phyloP scores from a whole-genome alignment of 2,329 filamentous ascomycete genomes.

The Bisporella sp. region DNA sequence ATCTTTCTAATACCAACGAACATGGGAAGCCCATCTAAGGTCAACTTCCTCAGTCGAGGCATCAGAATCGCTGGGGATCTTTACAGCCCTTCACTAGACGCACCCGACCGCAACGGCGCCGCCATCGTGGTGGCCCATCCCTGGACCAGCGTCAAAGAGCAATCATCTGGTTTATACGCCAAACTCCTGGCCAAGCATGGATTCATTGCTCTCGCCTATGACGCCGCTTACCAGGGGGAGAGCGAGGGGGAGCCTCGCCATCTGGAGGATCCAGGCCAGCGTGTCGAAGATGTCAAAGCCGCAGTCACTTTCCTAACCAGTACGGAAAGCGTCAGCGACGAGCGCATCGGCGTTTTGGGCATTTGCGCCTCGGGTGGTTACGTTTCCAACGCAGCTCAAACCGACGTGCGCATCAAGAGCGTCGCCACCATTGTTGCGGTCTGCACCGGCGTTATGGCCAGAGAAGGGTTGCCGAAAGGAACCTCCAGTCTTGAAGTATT shows the following conservation, averaged over 20 bases:
- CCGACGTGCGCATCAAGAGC: conserved; percentile 33
- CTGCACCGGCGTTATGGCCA: conserved; percentile 5
- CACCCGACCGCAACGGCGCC: not conserved
- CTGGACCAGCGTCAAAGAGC: conserved; percentile 29
- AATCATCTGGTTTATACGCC: conserved; percentile 30
- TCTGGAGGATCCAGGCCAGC: conserved; percentile 32
- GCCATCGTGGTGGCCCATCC: not conserved
- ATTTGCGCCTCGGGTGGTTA: conserved; percentile 35
- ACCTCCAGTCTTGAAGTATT: not conserved
- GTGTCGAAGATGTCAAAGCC: conserved; percentile 27
- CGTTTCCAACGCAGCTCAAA: conserved; percentile 27
- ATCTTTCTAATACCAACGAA: too few species aligned
- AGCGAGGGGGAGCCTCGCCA: conserved; percentile 28
- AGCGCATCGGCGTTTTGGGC: conserved; percentile 32
- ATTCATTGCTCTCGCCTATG: conserved; percentile 30
- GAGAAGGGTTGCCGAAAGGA: not conserved
- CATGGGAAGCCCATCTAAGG: too few species aligned
- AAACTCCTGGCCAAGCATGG: conserved; percentile 24
- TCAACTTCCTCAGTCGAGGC: not conserved
- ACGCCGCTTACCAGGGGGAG: conserved; percentile 33
- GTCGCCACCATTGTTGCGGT: conserved; percentile 28
- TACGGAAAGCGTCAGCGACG: conserved; percentile 24
- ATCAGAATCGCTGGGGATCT: not conserved
- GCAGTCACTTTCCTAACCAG: conserved; percentile 30
- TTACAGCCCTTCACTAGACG: not conserved